phyloP scores from a whole-genome alignment of 805 yeast genomes.

The Barnettozyma siamensis region DNA sequence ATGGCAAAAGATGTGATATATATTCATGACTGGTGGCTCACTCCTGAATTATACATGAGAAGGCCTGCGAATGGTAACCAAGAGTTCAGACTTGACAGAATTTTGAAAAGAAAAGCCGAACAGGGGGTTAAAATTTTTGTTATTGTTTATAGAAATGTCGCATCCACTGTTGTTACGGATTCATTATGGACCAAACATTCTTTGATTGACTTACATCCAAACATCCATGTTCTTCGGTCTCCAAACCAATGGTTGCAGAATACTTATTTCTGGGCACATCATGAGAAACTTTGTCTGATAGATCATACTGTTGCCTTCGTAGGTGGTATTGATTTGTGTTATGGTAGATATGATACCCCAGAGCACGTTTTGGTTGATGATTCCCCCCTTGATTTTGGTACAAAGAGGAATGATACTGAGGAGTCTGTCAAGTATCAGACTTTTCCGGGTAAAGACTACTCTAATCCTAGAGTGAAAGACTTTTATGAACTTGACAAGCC shows the following conservation, averaged over 20 bases:
- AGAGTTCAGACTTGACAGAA: slow-evolving; percentile 85
- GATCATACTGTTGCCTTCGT: slow-evolving; percentile 86
- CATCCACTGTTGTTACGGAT: slow-evolving; percentile 87
- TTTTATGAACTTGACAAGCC: slow-evolving; percentile 79
- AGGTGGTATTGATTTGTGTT: slow-evolving; percentile 95
- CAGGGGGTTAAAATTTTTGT: slow-evolving; percentile 93
- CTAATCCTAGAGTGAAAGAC: slow-evolving; percentile 91
- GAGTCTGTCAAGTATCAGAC: slow-evolving; percentile 44
- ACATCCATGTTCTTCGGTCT: slow-evolving; percentile 85
- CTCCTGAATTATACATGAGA: slow-evolving; percentile 89
- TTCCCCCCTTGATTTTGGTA: slow-evolving; percentile 32
- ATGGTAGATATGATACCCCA: slow-evolving; percentile 94
- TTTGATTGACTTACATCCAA: slow-evolving; percentile 74
- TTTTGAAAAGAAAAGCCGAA: slow-evolving; percentile 83
- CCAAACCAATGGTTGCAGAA: slow-evolving; percentile 93
- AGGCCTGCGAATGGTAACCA: slow-evolving; percentile 96
- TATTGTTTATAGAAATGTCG: slow-evolving; percentile 90
- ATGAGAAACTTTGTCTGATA: slow-evolving; percentile 82
- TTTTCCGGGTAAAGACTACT: slow-evolving; percentile 96
- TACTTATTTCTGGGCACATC: slow-evolving; percentile 98
- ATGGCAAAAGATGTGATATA: slow-evolving; percentile 91
- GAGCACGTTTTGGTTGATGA: slow-evolving; percentile 90
- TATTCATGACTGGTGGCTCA: slow-evolving; percentile 98
- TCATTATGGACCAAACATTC: slow-evolving; percentile 94
- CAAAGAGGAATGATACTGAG: slow-evolving; percentile 28